Conservation (phyloP, 306 rosid genomes). For the Vigna trinervia region DNA sequence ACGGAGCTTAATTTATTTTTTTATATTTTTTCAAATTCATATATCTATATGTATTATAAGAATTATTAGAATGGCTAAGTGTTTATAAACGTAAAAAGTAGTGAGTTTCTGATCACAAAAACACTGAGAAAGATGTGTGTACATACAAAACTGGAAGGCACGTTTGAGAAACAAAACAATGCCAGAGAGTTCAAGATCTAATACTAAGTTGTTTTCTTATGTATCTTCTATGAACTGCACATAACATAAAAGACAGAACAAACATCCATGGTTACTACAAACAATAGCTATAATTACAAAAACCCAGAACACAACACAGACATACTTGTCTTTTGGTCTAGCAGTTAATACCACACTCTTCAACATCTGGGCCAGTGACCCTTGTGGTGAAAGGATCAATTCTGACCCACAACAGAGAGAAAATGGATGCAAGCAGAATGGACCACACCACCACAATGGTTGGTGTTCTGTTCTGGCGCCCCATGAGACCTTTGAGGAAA, state of each 20-base stretch:
- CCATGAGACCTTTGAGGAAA: slow-evolving; percentile 99
- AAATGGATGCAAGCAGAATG: slow-evolving; percentile 88
- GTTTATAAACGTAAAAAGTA: not conserved
- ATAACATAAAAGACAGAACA: slow-evolving; percentile 23
- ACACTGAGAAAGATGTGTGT: not conserved
- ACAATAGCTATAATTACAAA: slow-evolving; percentile 42
- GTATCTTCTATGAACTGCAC: slow-evolving; percentile 44
- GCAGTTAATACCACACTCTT: slow-evolving; percentile 96
- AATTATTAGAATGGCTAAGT: not conserved
- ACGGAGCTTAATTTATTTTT: too few species aligned
- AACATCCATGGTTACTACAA: slow-evolving; percentile 2
- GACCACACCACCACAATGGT: slow-evolving; percentile 97
- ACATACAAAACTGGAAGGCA: slow-evolving; percentile 14
- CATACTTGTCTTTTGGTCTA: slow-evolving; percentile 43
- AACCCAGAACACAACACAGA: slow-evolving; percentile 17
- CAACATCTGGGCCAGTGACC: slow-evolving; percentile 85
- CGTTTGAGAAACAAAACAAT: slow-evolving; percentile 31
- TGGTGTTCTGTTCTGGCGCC: slow-evolving; percentile 94
- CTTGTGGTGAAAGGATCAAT: slow-evolving; percentile 85
- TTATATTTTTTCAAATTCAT: too few species aligned
- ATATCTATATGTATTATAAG: too few species aligned
- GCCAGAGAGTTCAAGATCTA: slow-evolving; percentile 7
- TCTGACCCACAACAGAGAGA: slow-evolving; percentile 91
- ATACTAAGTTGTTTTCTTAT: slow-evolving; percentile 24
- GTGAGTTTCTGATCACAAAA: not conserved